These are phyloP conservation scores for Panaeolus papilionaceus DNA, from an alignment of 768 basidiomycete species.

Conservation along the genomic window DNA sequence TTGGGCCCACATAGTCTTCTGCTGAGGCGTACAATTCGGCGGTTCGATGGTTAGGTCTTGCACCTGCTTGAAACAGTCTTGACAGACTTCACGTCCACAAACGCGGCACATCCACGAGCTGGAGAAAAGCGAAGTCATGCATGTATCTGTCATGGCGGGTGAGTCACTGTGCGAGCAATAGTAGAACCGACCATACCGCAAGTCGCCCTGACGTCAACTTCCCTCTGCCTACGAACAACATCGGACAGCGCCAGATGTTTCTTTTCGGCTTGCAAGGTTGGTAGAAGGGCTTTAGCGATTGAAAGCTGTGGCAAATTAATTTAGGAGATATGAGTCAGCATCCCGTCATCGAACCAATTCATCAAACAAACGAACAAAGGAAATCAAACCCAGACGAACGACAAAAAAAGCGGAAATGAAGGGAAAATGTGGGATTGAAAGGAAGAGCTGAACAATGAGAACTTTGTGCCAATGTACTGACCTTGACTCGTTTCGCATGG, in stretches of 20 bases:
- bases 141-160: slow-evolving; percentile 69
- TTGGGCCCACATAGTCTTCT: slow-evolving; percentile 54
- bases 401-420: slow-evolving; percentile 5
- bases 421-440: neutral
- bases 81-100: slow-evolving; percentile 90
- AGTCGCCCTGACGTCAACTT: slow-evolving; percentile 83
- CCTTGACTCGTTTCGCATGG: slow-evolving; percentile 69
- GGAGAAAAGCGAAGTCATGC: slow-evolving; percentile 92
- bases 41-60: slow-evolving; percentile 63
- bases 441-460: neutral
- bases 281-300: slow-evolving; percentile 72
- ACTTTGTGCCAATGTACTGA: slow-evolving; percentile 29
- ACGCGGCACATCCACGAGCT: slow-evolving; percentile 90
- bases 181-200: slow-evolving; percentile 63
- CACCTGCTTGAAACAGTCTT: slow-evolving; percentile 80
- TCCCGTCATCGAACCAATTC: slow-evolving; percentile 24
- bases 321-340: slow-evolving; percentile 9
- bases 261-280: slow-evolving; percentile 68
- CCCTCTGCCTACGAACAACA: slow-evolving; percentile 75
- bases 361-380: slow-evolving; percentile 1
- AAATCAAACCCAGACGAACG: slow-evolving; percentile 1
- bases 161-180: slow-evolving; percentile 7
- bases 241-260: slow-evolving; percentile 60
- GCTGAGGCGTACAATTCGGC: slow-evolving; percentile 50
- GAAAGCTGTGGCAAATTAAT: slow-evolving; percentile 51